Percentiles rank a stretch among this genome's conserved stretches.
phyloP scores from a whole-genome alignment of 306 rosid species.

The Trifolium repens region DNA sequence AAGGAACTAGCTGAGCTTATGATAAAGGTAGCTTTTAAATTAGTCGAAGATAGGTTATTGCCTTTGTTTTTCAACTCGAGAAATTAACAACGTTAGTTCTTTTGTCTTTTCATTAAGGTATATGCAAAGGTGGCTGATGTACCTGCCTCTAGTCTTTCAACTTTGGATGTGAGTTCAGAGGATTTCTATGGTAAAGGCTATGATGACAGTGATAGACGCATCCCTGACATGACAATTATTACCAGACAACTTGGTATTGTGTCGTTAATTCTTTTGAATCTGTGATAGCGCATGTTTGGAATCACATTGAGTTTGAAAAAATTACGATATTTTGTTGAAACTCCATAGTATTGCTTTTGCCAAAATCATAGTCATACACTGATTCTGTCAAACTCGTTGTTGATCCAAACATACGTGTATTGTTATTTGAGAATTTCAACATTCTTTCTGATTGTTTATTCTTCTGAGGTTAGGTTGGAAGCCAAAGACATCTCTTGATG shows the following conservation, averaged over 20 bases:
- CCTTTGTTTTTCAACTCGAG: not conserved
- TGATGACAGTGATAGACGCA: conserved; percentile 86
- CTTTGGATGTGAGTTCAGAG: conserved; percentile 64
- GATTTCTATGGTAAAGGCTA: conserved; percentile 87
- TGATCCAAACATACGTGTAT: not conserved
- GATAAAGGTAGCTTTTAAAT: conserved; percentile 58
- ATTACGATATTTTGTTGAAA: not conserved
- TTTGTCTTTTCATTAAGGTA: conserved; percentile 47
- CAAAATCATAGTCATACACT: not conserved
- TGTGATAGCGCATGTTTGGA: not conserved
- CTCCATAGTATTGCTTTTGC: not conserved
- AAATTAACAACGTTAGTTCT: conserved; percentile 2
- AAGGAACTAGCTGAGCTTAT: conserved; percentile 85
- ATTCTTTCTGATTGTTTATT: conserved; percentile 19
- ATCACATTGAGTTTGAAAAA: not conserved
- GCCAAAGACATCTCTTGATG: conserved; percentile 75
- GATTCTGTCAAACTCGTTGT: not conserved
- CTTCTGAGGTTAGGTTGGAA: conserved; percentile 66
- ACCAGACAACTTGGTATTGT: conserved; percentile 77
- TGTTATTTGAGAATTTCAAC: conserved; percentile 17
- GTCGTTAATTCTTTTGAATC: not conserved
- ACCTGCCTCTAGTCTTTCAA: conserved; percentile 62
- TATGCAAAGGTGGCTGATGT: conserved; percentile 75
- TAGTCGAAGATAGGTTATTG: not conserved
- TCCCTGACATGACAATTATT: conserved; percentile 87